Percentiles rank a stretch among this genome's conserved stretches.
phyloP scores from a whole-genome alignment of 1,139 yeast species.

The Candida freyschussii region DNA sequence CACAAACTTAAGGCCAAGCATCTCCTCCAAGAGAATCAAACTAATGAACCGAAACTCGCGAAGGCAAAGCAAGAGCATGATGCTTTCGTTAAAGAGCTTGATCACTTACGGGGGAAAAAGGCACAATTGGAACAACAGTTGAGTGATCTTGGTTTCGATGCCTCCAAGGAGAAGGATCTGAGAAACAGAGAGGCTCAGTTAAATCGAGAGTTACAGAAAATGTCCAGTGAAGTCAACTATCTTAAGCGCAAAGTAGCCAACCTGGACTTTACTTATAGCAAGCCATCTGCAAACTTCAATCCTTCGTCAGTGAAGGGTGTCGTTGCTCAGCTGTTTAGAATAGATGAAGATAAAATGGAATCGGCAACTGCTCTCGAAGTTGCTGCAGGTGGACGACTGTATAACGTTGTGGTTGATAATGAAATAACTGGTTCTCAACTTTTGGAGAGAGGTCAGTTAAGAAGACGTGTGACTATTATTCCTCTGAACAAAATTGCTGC shows the following conservation, averaged over 20 bases:
- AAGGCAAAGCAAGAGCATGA: constrained; percentile 54
- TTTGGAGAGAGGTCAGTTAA: constrained; percentile 71
- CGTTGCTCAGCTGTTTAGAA: constrained; percentile 76
- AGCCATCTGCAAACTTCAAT: constrained; percentile 60
- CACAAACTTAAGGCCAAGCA: constrained; percentile 56
- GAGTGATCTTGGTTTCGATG: constrained; percentile 55
- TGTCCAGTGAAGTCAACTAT: constrained; percentile 49
- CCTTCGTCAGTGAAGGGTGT: constrained; percentile 72
- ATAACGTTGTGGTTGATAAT: constrained; percentile 86
- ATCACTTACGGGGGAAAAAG: constrained; percentile 37
- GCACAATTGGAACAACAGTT: constrained; percentile 41
- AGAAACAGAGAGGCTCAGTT: constrained; percentile 39
- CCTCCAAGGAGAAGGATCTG: constrained; percentile 41
- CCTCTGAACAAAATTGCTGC: constrained; percentile 85
- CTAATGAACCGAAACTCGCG: constrained; percentile 48
- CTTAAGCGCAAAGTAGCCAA: constrained; percentile 65
- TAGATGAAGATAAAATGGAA: constrained; percentile 52
- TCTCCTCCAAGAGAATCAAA: constrained; percentile 46
- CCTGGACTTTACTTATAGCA: constrained; percentile 69
- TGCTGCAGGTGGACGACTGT: constrained; percentile 90
- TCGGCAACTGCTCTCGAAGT: constrained; percentile 85
- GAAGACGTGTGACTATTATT: constrained; percentile 83
- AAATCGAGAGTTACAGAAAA: constrained; percentile 35
- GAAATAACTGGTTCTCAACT: constrained; percentile 80
- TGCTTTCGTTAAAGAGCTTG: constrained; percentile 39